Percentiles rank a stretch among this genome's conserved stretches.
These are phyloP conservation scores for Eucalyptus sp. DNA, from an alignment of 345 rosid species.

Conservation along the genomic window DNA sequence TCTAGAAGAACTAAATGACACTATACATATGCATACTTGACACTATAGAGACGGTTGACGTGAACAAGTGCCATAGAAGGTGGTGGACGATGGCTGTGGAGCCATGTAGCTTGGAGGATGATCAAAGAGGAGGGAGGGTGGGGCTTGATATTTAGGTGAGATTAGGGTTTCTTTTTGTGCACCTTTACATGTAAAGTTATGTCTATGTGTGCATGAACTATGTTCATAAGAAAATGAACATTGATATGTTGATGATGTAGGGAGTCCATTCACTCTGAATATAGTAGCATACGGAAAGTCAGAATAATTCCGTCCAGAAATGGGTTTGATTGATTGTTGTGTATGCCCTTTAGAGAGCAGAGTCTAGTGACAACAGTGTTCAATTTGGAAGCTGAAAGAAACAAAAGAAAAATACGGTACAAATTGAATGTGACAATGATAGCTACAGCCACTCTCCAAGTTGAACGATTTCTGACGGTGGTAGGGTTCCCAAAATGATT, in stretches of 20 bases:
- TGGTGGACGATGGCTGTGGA: not conserved
- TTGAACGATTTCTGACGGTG: not conserved
- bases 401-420: not conserved
- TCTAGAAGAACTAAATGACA: not conserved
- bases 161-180: not conserved
- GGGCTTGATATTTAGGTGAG: not conserved
- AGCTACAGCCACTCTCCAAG: not conserved
- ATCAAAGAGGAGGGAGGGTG: not conserved
- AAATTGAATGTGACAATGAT: not conserved
- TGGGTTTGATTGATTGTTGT: not conserved
- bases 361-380: not conserved
- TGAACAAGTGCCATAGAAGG: not conserved
- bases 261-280: not conserved
- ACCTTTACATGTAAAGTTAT: not conserved
- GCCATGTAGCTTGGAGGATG: not conserved
- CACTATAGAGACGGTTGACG: not conserved
- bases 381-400: not conserved
- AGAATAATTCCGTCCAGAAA: not conserved
- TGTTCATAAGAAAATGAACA: not conserved
- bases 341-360: not conserved
- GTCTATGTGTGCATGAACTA: not conserved
- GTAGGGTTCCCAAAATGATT: not conserved
- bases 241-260: not conserved
- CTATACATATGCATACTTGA: not conserved
- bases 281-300: not conserved